Evolutionary conservation across 805 yeast species (phyloP), one percentile per base, ranked within the genome.

Genomic region (Wickerhamiella hasegawae): DNA sequence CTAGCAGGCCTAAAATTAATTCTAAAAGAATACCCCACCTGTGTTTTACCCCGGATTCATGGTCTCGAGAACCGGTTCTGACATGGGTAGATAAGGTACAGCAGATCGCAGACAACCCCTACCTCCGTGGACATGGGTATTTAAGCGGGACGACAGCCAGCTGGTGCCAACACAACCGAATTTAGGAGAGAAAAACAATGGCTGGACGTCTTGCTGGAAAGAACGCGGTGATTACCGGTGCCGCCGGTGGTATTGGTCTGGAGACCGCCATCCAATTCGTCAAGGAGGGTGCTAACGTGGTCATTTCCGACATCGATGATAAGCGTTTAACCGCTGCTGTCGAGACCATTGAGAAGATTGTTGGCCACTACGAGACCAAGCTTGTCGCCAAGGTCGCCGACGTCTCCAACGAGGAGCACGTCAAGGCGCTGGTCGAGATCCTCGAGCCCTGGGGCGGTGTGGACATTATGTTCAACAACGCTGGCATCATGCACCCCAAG

Each of bases 211-310:
- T 61, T 51, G 38, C 39, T 11, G 45, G 52, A 37, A 57, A 55
- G 40, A 53, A 56, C 47, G 82, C 62, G 75, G 76, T 52, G 72
- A 52, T 55, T 37, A 55, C 59, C 23, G 59, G 59, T 10, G 59
- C 58, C 16, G 59, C 58, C n/a, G 59, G 58, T n/a, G 59, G 59
- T 24, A 55, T 55, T 38, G 59, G 59, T 6, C 45, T 55, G 23
- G 59, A 55, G 35, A 43, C 59, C 54, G 90, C 94, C 5, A 58
- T 72, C 36, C 72, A 72, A 58, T 80, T 77, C 55, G 93, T 84
- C 37, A 71, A 65, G 47, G 83, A 81, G 53, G 95, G 94, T 42
- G 93, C 94, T 28, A 79, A 75, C 57, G 87, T 83, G 42, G 80
- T 84, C 28, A 79, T 83, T 28, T 80, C 83, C 46, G 95, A 84